A percentile compares a stretch with the other conserved stretches of the same genome.
Evolutionary conservation across 805 yeast genomes (phyloP).

Genomic region (Metschnikowia rubicola): DNA sequence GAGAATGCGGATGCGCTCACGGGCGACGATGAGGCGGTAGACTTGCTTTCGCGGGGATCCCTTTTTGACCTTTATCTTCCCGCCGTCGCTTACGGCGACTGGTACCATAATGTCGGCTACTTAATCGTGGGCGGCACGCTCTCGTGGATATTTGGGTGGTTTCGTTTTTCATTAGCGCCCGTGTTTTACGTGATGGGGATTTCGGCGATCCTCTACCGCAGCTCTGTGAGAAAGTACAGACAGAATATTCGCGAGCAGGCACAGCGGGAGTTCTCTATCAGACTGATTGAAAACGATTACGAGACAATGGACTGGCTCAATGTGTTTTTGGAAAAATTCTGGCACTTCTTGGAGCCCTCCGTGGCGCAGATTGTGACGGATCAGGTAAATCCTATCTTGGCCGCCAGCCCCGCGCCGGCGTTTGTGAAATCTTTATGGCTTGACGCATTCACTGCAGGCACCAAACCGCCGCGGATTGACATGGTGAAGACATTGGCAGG

Average conservation of each 20-base stretch:
- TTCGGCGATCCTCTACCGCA: slow-evolving; percentile 71
- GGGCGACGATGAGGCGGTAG: slow-evolving; percentile 68
- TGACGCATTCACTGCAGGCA: slow-evolving; percentile 85
- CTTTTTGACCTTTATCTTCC: slow-evolving; percentile 74
- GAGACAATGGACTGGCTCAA: slow-evolving; percentile 97
- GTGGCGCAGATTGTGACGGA: slow-evolving; percentile 81
- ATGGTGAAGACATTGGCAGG: slow-evolving; percentile 84
- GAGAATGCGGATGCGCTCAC: slow-evolving; percentile 63
- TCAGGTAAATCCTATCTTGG: slow-evolving; percentile 79
- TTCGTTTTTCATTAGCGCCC: slow-evolving; percentile 75
- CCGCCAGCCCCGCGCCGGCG: slow-evolving; percentile 74
- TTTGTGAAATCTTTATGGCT: slow-evolving; percentile 82
- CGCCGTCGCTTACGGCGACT: slow-evolving; percentile 80
- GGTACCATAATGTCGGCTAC: slow-evolving; percentile 89
- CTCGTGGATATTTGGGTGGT: slow-evolving; percentile 78
- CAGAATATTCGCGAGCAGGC: slow-evolving; percentile 70
- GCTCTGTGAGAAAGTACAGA: slow-evolving; percentile 79
- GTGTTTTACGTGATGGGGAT: slow-evolving; percentile 66
- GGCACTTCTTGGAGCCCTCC: slow-evolving; percentile 89
- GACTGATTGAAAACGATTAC: slow-evolving; percentile 78
- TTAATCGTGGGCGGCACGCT: slow-evolving; percentile 63
- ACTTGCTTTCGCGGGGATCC: slow-evolving; percentile 67
- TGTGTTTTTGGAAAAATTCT: slow-evolving; percentile 81
- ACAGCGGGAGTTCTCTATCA: slow-evolving; percentile 80
- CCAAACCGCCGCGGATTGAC: slow-evolving; percentile 94